A percentile compares a stretch with the other conserved stretches of the same genome.
Evolutionary conservation across 345 rosid species (phyloP).

Genomic region (Gossypium longicalyx): DNA sequence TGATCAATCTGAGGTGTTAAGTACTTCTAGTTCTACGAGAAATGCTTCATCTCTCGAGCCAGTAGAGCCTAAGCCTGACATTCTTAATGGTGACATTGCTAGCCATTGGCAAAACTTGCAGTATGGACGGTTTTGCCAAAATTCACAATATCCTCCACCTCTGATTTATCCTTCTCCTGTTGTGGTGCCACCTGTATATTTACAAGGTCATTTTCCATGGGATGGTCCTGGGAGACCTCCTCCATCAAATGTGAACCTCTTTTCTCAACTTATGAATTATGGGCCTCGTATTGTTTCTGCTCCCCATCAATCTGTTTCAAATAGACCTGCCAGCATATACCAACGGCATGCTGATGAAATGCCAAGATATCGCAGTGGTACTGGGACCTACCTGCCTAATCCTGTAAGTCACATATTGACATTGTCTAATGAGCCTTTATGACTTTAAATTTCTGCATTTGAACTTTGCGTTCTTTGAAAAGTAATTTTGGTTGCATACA

Average conservation of each 20-base stretch:
- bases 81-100: constrained; percentile 75
- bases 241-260: constrained; percentile 43
- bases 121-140: constrained; percentile 83
- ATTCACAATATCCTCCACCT: constrained; percentile 36
- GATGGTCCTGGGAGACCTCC: constrained; percentile 88
- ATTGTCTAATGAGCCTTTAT: not conserved
- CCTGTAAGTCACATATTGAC: constrained; percentile 56
- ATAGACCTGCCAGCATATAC: constrained; percentile 61
- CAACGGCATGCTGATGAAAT: constrained; percentile 64
- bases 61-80: constrained; percentile 58
- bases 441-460: not conserved
- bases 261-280: constrained; percentile 55
- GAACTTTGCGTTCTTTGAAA: not conserved
- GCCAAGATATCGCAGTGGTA: constrained; percentile 88
- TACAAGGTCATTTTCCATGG: constrained; percentile 72
- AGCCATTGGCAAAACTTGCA: constrained; percentile 95
- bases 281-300: constrained; percentile 64
- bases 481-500: not conserved
- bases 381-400: constrained; percentile 96
- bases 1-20: constrained; percentile 51
- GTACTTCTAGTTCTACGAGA: constrained; percentile 40
- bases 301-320: constrained; percentile 68
- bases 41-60: constrained; percentile 43
- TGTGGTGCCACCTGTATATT: constrained; percentile 60
- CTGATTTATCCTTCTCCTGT: constrained; percentile 53